Evolutionary conservation across 2,329 filamentous ascomycete genomes (phyloP).

Genomic region (Pseudophaeomoniella oleicola): DNA sequence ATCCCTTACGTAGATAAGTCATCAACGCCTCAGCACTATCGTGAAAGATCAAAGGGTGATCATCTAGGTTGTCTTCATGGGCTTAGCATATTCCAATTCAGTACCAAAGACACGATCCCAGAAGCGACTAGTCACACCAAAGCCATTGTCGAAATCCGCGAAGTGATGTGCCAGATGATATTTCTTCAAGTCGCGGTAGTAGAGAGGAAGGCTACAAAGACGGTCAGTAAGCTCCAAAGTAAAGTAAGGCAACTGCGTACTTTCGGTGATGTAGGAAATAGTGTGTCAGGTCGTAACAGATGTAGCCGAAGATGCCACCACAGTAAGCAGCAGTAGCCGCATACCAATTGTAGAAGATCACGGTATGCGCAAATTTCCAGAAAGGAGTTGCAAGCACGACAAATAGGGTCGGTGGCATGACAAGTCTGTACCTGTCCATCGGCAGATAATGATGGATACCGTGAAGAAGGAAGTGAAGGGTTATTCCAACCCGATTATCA

Average conservation of each 20-base stretch:
- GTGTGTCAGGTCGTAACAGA: conserved; percentile 93
- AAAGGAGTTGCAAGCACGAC: conserved; percentile 71
- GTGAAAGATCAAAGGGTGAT: too few species aligned
- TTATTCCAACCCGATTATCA: conserved; percentile 77
- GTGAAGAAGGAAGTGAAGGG: conserved; percentile 82
- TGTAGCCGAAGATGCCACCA: conserved; percentile 87
- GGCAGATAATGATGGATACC: conserved; percentile 96
- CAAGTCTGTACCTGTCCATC: conserved; percentile 95
- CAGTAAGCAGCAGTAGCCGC: conserved; percentile 65
- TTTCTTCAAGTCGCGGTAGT: conserved; percentile 89
- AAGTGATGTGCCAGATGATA: conserved; percentile 97
- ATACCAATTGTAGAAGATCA: conserved; percentile 80
- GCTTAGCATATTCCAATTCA: conserved; percentile 43
- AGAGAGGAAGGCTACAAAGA: conserved; percentile 52
- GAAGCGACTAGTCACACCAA: conserved; percentile 90
- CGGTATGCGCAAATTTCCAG: conserved; percentile 71
- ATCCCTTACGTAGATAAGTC: too few species aligned
- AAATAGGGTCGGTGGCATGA: conserved; percentile 92
- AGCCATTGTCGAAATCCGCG: conserved; percentile 93
- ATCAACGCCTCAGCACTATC: too few species aligned
- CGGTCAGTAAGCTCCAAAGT: conserved; percentile 7
- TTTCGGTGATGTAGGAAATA: conserved; percentile 97
- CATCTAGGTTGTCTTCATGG: conserved; percentile 13
- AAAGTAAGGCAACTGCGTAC: conserved; percentile 26
- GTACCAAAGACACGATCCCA: conserved; percentile 93